These are phyloP conservation scores for Sporothrix luriei DNA, from an alignment of 2,329 filamentous ascomycete genomes.

Conservation along the genomic window DNA sequence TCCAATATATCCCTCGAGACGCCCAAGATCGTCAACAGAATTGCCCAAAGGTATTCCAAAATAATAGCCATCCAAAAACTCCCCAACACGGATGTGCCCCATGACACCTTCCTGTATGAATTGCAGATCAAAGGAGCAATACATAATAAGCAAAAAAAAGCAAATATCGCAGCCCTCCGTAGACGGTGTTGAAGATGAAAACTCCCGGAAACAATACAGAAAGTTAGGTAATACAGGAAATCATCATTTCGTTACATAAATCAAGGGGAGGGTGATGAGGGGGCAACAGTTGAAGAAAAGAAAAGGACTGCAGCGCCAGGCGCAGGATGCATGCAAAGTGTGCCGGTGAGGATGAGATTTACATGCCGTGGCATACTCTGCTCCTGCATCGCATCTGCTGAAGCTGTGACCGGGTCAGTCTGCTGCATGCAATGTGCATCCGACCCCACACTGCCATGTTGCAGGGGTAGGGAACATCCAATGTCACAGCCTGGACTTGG, in stretches of 20 bases:
- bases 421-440: conserved; percentile 3
- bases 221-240: not conserved
- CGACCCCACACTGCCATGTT: not conserved
- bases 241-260: conserved; percentile 15
- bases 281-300: not conserved
- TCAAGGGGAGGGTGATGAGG: not conserved
- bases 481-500: not conserved
- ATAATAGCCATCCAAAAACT: not conserved
- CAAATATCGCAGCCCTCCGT: conserved; percentile 6
- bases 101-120: conserved; percentile 7
- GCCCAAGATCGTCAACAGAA: not conserved
- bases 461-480: not conserved
- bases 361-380: conserved; percentile 1
- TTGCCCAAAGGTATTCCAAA: conserved; percentile 14
- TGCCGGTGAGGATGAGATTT: conserved; percentile 15
- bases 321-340: conserved; percentile 4
- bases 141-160: conserved; percentile 18
- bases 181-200: not conserved
- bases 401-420: not conserved
- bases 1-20: conserved; percentile 2
- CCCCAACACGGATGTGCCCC: not conserved
- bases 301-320: not conserved
- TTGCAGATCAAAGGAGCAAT: not conserved
- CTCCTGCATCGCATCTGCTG: conserved; percentile 10
- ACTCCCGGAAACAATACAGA: not conserved